Evolutionary conservation across 2,329 filamentous ascomycete species (phyloP), one percentile per base, ranked within the genome.

Genomic region (Xylaria multiplex): DNA sequence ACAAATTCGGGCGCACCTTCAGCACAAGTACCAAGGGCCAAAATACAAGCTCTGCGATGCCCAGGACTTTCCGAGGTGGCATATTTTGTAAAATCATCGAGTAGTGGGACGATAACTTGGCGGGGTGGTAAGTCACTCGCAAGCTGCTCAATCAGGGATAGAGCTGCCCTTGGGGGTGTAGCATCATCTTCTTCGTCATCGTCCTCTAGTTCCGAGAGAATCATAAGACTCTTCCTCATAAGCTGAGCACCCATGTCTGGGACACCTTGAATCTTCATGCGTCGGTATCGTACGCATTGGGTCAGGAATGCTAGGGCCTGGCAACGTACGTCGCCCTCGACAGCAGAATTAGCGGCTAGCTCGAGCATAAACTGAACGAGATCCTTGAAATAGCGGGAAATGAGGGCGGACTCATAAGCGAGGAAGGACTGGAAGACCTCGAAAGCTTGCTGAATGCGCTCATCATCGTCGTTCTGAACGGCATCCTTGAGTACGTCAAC

Each of bases 1-100:
- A 98, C 93, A 81, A 98, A 99, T 79, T 99, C 96, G 16, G 96
- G 96, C 35, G 96, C 95, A 73, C 96, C 96, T 83, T 98, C 96
- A 59, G 97, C 95, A 73, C 93, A 95, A 83, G 95, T 96, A 66
- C 95, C 95, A 5, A 99, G 87, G 55, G 95, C 91, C 69, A 98
- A 86, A 76, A 98, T 96, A 80, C 92, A 94, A 61, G 95, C 94
- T 80, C 95, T 92, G 66, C 95, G 90, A 81, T 91, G 91, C 73
- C 93, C 90, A 42, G 93, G 86, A 75, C 96, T 87, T 66, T 85
- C 81, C 76, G 88, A 90, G 72, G 86, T 86, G 72, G 95, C 93
- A 77, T 96, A 97, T 72, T 88, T 87, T 43, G 93, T 90, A 71
- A 98, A 91, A 59, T 92, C 89, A 72, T 97, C 91, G 37, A 99